A percentile compares a stretch with the other conserved stretches of the same genome.
Conservation (phyloP, 2,329 filamentous ascomycete species). For the Paraphoma sp. region DNA sequence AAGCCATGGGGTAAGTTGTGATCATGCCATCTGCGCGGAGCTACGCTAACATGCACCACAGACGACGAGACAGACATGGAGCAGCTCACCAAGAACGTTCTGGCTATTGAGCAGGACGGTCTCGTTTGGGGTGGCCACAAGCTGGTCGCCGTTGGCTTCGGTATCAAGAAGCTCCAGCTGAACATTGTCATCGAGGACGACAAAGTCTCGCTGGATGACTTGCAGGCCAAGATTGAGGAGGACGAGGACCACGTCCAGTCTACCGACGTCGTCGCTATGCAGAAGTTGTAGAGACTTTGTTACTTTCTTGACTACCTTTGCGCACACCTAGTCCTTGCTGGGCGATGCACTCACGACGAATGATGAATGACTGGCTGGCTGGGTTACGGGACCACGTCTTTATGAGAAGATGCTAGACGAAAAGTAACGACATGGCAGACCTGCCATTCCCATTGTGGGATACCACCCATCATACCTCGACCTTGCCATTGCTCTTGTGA, state of each 20-base stretch:
- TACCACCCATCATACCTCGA: conserved; percentile 9
- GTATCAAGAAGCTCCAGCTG: conserved; percentile 99
- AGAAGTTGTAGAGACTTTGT: conserved; percentile 46
- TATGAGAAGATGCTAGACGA: conserved; percentile 41
- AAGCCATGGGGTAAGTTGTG: conserved; percentile 93
- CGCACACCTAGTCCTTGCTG: conserved; percentile 7
- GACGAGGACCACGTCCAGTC: conserved; percentile 98
- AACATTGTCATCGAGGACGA: conserved; percentile 98
- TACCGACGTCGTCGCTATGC: conserved; percentile 76
- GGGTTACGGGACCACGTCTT: conserved; percentile 40
- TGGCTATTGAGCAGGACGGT: conserved; percentile 87
- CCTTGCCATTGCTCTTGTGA: neutral
- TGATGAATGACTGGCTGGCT: conserved; percentile 14
- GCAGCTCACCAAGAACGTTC: conserved; percentile 79
- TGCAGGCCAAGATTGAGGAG: conserved; percentile 84
- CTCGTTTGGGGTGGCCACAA: conserved; percentile 95
- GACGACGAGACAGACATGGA: conserved; percentile 95
- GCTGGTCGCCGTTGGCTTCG: conserved; percentile 89
- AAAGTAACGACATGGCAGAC: conserved; percentile 33
- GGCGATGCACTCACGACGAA: conserved; percentile 29
- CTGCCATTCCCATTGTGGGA: conserved; percentile 25
- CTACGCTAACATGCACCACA: conserved; percentile 38
- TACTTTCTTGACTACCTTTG: neutral
- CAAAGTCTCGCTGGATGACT: conserved; percentile 85
- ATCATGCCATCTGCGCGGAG: neutral